Evolutionary conservation across 1,284 basidiomycete species (phyloP), one percentile per base, ranked within the genome.

Genomic region (Agroathelia rolfsii): DNA sequence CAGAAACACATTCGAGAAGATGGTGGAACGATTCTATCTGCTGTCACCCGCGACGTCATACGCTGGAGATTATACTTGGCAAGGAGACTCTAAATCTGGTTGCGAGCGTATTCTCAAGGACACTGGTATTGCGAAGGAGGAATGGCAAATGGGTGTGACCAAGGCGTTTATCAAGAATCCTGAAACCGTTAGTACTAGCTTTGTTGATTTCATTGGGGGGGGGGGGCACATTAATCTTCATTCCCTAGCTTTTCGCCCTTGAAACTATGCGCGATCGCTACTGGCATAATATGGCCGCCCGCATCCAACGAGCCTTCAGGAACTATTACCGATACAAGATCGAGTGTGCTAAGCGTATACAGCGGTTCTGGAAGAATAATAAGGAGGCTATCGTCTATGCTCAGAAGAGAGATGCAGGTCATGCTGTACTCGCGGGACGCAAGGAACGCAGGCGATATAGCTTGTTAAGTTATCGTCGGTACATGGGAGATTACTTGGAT

Each of bases 111-210:
- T 99, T 42, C 63, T 98, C 30, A 85, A 72, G 42, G 94, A 98
- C 50, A 94, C 92, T 10, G 93, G 93, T 27, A 98, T 99, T 46
- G 76, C 88, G 2, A 81, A 76, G 48, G 94, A 97, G 36, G 93
- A 99, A 58, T 99, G 94, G 94, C 94, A 99, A 60, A 95, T 98
- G 90, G 94, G 95, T 43, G 77, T 83, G 2, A 95, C 94, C 8
- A 98, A 99, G 53, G 94, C 94, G 0, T 99, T 99, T 57, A 98
- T 99, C 64, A 98, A 98, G 71, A 97, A 94, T 53, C 94, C 94
- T 0, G 94, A 98, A 58, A 99, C 94, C 24, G 88, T 92, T 49
- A 44, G 74, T 44, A 20, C 18, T 22, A 22, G 30, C 5, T 30
- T n/a, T n/a, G n/a, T n/a, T n/a, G n/a, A n/a, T n/a, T n/a, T n/a